These are phyloP conservation scores for Phlyctochytrium bullatum DNA, from an alignment of 192 early-diverging fungal species.

Conservation along the genomic window DNA sequence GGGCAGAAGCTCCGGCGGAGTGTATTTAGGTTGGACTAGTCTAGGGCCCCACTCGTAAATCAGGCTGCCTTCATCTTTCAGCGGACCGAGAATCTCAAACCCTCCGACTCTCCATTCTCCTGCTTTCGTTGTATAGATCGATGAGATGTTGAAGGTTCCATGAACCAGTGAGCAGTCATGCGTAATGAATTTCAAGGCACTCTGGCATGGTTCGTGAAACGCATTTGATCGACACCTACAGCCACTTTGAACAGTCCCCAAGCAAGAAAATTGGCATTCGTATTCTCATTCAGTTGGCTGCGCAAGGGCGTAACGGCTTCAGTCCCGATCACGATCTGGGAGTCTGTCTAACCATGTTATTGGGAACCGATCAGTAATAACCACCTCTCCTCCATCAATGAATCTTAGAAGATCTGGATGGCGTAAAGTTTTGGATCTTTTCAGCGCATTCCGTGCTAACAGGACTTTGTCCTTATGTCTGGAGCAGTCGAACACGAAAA, in stretches of 20 bases:
- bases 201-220: conserved; percentile 38
- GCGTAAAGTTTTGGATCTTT: conserved; percentile 81
- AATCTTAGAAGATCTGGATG: conserved; percentile 86
- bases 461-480: conserved; percentile 66
- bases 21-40: conserved; percentile 67
- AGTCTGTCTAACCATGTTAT: conserved; percentile 50
- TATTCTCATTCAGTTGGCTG: conserved; percentile 30
- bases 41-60: conserved; percentile 61
- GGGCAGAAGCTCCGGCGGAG: conserved; percentile 64
- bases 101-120: conserved; percentile 97
- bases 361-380: background rate
- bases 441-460: conserved; percentile 85
- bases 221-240: conserved; percentile 40
- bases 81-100: conserved; percentile 71
- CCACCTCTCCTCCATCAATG: conserved; percentile 84
- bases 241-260: conserved; percentile 92
- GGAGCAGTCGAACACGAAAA: conserved; percentile 80
- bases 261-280: conserved; percentile 52
- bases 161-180: conserved; percentile 84
- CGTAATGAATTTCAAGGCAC: conserved; percentile 83
- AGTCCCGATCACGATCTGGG: conserved; percentile 85
- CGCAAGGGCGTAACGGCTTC: conserved; percentile 70
- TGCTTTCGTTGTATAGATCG: conserved; percentile 83
- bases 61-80: conserved; percentile 67
- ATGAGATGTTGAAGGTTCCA: conserved; percentile 73